Base-by-base conservation (phyloP, 306 rosid genomes). In the Cyamopsis tetragonoloba region DNA sequence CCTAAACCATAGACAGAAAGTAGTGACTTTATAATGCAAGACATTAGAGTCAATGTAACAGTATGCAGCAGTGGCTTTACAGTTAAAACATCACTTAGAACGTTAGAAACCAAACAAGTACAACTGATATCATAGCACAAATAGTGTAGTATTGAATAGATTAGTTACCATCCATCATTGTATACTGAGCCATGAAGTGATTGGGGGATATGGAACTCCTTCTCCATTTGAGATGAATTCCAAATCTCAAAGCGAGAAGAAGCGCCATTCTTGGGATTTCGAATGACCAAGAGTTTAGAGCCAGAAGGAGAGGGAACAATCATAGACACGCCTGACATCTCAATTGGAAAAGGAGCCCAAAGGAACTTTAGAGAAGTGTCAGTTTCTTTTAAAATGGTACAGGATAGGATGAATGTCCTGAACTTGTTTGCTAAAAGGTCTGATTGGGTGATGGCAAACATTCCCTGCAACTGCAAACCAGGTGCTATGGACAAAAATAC, bases 301-400 rank as follows among this genome's bases (percentile, higher is more conserved):
- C 92, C 88, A 42, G 95, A 89, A 1, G 95, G 96, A 0, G 98
- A 91, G 35, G 96, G 96, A 79, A 83, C 80, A 61, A 89, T 68
- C 60, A 73, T 43, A 59, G 88, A 87, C 38, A 80, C 85, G 46
- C 87, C 92, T 0, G 69, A 57, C 84, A 87, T 83, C 83, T 87
- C 90, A 19, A 82, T 39, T 47, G 98, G 96, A 82, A 92, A 92
- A 7, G 92, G 88, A 61, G 86, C 56, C 96, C 98, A 89, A 13
- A 65, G 76, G 71, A 92, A 89, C 32, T 82, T 73, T 19, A 78
- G 84, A 30, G 77, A 75, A 23, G 8, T 50, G 0, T 75, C 27
- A 42, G 54, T 81, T 70, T 68, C 88, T 75, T 85, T 71, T 8
- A 67, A 57, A 62, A 92, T 54, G 43, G 74, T 75, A 54, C 87